A percentile compares a stretch with the other conserved stretches of the same genome.
Evolutionary conservation across 2,329 filamentous ascomycete species (phyloP).

Genomic region (Epichloe baconii): DNA sequence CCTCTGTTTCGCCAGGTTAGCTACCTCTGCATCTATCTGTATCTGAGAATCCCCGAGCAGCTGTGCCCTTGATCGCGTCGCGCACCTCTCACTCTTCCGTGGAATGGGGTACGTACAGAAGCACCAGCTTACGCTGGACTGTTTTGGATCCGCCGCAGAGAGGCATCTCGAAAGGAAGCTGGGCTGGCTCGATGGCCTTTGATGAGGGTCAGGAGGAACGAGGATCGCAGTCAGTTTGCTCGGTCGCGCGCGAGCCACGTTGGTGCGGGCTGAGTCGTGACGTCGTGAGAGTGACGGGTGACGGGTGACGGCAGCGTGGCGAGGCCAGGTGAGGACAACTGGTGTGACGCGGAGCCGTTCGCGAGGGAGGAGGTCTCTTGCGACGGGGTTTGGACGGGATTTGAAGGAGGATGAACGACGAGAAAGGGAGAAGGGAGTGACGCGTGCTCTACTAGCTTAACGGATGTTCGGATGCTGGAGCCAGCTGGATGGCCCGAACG

Average conservation of each 20-base stretch:
- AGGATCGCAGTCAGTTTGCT: neutral
- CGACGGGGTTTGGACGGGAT: neutral
- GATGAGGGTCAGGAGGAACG: neutral
- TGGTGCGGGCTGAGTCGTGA: neutral
- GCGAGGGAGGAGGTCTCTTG: neutral
- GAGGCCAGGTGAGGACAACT: neutral
- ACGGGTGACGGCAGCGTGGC: neutral
- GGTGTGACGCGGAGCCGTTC: neutral
- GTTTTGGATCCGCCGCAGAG: constrained; percentile 65
- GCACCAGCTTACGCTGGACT: constrained; percentile 89
- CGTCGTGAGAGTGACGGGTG: neutral
- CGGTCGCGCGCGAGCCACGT: neutral
- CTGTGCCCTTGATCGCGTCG: neutral
- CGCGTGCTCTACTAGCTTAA: neutral
- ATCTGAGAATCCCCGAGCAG: neutral
- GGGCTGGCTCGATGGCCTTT: neutral
- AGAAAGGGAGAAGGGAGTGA: neutral
- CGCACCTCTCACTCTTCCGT: neutral
- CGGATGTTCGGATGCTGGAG: neutral
- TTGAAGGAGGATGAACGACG: neutral
- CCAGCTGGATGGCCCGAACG: neutral
- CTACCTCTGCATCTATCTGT: neutral
- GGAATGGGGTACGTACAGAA: constrained; percentile 45
- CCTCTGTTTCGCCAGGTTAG: constrained; percentile 42
- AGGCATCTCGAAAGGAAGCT: constrained; percentile 9